Evolutionary conservation across 257 asterid species (phyloP).

Genomic region (Primulina huaijiensis): DNA sequence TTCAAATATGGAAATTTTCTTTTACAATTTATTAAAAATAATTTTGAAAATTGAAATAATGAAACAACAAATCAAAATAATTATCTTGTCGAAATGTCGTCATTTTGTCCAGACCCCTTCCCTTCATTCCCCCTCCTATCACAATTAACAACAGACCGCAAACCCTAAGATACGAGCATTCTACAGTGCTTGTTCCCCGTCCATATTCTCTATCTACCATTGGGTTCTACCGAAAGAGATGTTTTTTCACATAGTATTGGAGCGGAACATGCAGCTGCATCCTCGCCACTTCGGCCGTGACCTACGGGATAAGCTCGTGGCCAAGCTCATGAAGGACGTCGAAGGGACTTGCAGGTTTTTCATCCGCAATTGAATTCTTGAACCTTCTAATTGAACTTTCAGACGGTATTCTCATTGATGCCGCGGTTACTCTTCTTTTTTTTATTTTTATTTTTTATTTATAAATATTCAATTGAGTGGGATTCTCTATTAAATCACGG

Average conservation of each 20-base stretch:
- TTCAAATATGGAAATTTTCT: no score
- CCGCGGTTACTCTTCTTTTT: neutral
- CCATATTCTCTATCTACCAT: neutral
- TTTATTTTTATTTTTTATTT: neutral
- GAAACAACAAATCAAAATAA: no score
- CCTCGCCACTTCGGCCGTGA: constrained; percentile 99
- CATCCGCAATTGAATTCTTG: neutral
- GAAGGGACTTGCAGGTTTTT: constrained; percentile 95
- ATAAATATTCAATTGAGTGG: neutral
- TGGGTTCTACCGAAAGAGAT: constrained; percentile 22
- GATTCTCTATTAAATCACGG: neutral
- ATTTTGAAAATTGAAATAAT: no score
- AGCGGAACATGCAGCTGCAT: constrained; percentile 94
- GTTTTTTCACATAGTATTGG: constrained; percentile 92
- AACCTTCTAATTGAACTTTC: neutral
- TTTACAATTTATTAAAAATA: no score
- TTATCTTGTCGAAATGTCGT: no score
- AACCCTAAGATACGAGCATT: neutral
- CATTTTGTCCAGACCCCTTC: no score
- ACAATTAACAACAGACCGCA: neutral
- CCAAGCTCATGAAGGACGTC: constrained; percentile 95
- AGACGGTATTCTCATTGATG: neutral
- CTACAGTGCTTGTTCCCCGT: neutral
- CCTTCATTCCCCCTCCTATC: no score
- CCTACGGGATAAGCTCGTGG: constrained; percentile 81